Evolutionary conservation across 208 protist species (phyloP).

Genomic region (Tetramitus jugosus): DNA sequence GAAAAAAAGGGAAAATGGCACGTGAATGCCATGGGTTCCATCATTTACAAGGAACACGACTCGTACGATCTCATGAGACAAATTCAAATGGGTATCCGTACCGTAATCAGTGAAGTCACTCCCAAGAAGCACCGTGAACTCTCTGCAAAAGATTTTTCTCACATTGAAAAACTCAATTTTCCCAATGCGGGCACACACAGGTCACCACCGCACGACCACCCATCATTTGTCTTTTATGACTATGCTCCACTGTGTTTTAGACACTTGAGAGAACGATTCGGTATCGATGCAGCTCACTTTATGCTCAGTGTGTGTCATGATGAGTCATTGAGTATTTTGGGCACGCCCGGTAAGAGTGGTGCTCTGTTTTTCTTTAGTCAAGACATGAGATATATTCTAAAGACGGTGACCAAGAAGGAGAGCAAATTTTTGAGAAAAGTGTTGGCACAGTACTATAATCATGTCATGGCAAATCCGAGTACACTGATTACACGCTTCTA

Average conservation of each 20-base stretch:
- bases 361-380: not conserved
- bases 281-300: constrained; percentile 14
- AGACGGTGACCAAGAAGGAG: not conserved
- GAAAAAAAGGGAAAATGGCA: constrained; percentile 24
- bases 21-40: constrained; percentile 15
- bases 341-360: constrained; percentile 10
- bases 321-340: not conserved
- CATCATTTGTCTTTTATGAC: constrained; percentile 23
- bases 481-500: constrained; percentile 16
- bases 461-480: constrained; percentile 4
- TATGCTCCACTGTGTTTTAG: constrained; percentile 23
- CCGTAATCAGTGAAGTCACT: not conserved
- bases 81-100: constrained; percentile 22
- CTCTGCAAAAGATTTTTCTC: not conserved
- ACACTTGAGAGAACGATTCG: constrained; percentile 22
- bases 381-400: not conserved
- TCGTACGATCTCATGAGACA: constrained; percentile 16
- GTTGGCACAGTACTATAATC: constrained; percentile 41
- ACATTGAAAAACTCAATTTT: constrained; percentile 9
- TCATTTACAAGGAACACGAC: constrained; percentile 25
- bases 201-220: constrained; percentile 2
- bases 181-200: not conserved
- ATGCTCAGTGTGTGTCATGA: constrained; percentile 16
- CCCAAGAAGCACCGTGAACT: constrained; percentile 6
- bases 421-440: constrained; percentile 24